Base-by-base conservation (phyloP, 192 early-diverging fungal genomes). In the Funneliformis mosseae region DNA sequence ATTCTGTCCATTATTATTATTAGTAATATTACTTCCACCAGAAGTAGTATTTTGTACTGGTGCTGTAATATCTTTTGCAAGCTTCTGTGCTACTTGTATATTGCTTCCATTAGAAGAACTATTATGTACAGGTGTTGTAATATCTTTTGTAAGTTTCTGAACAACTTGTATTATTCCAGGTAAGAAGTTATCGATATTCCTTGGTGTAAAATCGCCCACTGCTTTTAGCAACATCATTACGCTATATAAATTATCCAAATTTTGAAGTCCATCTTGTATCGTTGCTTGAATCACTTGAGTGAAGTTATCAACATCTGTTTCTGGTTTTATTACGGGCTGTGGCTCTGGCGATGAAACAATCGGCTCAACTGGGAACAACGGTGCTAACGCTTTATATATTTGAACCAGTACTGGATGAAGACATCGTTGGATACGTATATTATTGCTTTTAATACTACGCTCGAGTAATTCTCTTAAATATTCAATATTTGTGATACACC, bases 131-230 rank as follows among this genome's bases (percentile, higher is more conserved):
- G 82, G 87, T 38, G 88, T 84, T 60, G 88, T 91, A 81, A 96
- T 92, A 42, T 97, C 97, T 80, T 94, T 97, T 43, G 94, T 92
- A 27, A 97, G 87, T 82, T 93, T 95, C 80, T 94, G 92, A 1
- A 98, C 84, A 7, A 96, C 83, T 78, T 95, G 95, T 84, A 97
- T 92, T 60, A 99, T 80, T 28, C 90, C 91, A 18, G 92, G 86
- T 7, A 97, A 87, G 81, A 93, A 92, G 39, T 84, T 82, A 83
- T 95, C 92, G 42, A 95, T 86, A 28, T 91, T 89, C 74, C 92
- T 92, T 78, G 90, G 89, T 3, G 87, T 87, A 64, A 87, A 87
- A 70, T 89, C 87, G 75, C 90, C 86, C 0, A 89, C 87, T 33
- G 93, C 92, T 69, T 93, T 88, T 59, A 96, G 86, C 14, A 93